phyloP scores from a whole-genome alignment of 805 yeast genomes.

The Cyberlindnera petersonii region DNA sequence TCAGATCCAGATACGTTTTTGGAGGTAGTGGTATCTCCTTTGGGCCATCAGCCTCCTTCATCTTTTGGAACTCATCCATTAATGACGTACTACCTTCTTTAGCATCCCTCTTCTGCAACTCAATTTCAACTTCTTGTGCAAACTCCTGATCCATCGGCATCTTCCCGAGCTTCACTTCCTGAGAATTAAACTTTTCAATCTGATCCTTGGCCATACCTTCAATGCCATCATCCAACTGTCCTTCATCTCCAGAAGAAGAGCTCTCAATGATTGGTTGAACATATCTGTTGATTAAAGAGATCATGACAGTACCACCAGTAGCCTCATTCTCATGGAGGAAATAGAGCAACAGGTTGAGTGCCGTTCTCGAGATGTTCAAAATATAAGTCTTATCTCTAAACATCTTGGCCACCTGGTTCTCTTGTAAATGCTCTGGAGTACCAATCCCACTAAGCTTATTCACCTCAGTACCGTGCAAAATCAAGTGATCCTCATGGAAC shows the following conservation, averaged over 20 bases:
- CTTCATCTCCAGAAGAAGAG: slow-evolving; percentile 30
- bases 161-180: slow-evolving; percentile 75
- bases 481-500: slow-evolving; percentile 66
- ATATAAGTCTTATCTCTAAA: slow-evolving; percentile 72
- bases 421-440: slow-evolving; percentile 74
- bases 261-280: slow-evolving; percentile 43
- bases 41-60: no score
- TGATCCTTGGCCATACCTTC: slow-evolving; percentile 35
- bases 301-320: slow-evolving; percentile 84
- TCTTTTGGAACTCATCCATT: slow-evolving; percentile 61
- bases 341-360: slow-evolving; percentile 77
- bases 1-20: slow-evolving; percentile 74
- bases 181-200: slow-evolving; percentile 60
- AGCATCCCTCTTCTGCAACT: slow-evolving; percentile 75
- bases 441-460: slow-evolving; percentile 69
- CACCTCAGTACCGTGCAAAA: slow-evolving; percentile 76
- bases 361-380: slow-evolving; percentile 74
- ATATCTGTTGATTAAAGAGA: slow-evolving; percentile 82
- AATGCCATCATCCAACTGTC: slow-evolving; percentile 37
- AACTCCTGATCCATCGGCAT: slow-evolving; percentile 86
- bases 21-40: slow-evolving; percentile 78
- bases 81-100: slow-evolving; percentile 42
- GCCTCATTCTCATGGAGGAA: slow-evolving; percentile 90
- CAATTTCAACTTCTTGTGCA: slow-evolving; percentile 78
- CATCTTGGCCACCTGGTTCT: slow-evolving; percentile 75